A percentile compares a stretch with the other conserved stretches of the same genome.
Evolutionary conservation across 495 filamentous ascomycete genomes (phyloP).

Genomic region (Podospora conica): DNA sequence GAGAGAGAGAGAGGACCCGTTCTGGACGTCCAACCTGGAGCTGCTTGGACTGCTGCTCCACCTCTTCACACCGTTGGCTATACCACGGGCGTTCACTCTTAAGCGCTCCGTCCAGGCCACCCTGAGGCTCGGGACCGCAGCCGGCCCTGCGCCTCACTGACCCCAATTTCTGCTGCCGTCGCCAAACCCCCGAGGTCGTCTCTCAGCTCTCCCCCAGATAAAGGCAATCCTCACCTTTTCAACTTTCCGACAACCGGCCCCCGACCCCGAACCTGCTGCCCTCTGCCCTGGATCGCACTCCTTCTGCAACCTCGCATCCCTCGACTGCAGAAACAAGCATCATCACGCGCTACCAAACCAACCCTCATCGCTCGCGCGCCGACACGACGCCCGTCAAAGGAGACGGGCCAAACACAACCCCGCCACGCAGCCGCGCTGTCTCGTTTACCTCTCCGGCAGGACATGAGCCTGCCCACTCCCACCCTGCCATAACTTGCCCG

Average conservation of each 20-base stretch:
- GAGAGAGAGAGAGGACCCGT: background rate
- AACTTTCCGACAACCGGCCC: background rate
- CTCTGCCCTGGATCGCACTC: slow-evolving; percentile 9
- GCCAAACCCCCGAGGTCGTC: slow-evolving; percentile 5
- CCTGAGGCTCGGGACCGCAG: slow-evolving; percentile 21
- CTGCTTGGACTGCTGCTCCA: background rate
- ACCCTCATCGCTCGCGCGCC: slow-evolving; percentile 1
- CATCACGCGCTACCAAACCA: background rate
- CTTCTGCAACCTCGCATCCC: slow-evolving; percentile 9
- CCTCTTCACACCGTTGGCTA: background rate
- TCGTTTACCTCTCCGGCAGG: slow-evolving; percentile 4
- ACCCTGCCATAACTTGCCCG: slow-evolving; percentile 3
- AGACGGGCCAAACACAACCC: background rate
- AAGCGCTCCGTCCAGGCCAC: slow-evolving; percentile 15
- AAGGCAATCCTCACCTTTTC: slow-evolving; percentile 10
- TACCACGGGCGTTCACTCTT: slow-evolving; percentile 3
- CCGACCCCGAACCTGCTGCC: too few relatives aligned
- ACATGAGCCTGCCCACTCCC: slow-evolving; percentile 19
- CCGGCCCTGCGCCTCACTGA: slow-evolving; percentile 22
- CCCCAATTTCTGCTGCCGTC: slow-evolving; percentile 16
- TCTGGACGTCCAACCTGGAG: background rate
- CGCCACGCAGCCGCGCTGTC: slow-evolving; percentile 15
- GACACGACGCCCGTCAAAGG: background rate
- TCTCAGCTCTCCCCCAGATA: slow-evolving; percentile 13
- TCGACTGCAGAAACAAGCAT: background rate